A percentile compares a stretch with the other conserved stretches of the same genome.
Conservation (phyloP, 2,329 filamentous ascomycete species). For the Monosporascus sp. region DNA sequence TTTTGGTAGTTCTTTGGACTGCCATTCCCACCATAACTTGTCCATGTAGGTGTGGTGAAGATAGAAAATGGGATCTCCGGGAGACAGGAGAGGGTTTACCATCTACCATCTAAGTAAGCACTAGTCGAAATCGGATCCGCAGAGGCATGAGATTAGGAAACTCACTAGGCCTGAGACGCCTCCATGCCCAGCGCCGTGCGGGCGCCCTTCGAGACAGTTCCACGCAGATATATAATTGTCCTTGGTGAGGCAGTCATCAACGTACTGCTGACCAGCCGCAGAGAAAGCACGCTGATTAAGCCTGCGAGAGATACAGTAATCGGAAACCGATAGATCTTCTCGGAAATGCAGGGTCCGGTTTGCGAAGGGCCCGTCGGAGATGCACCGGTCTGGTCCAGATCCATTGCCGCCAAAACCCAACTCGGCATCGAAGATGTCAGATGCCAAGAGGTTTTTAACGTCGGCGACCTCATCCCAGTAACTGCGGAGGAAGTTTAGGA, state of each 20-base stretch:
- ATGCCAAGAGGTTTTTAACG: slow-evolving; percentile 19
- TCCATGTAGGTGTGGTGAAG: slow-evolving; percentile 21
- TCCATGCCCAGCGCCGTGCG: slow-evolving; percentile 16
- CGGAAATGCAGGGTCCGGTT: slow-evolving; percentile 26
- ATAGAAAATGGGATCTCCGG: slow-evolving; percentile 21
- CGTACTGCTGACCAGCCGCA: slow-evolving; percentile 4
- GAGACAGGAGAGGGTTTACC: slow-evolving; percentile 14
- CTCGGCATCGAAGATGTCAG: slow-evolving; percentile 22
- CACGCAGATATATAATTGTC: slow-evolving; percentile 7
- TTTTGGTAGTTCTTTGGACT: slow-evolving; percentile 11
- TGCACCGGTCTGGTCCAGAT: slow-evolving; percentile 20
- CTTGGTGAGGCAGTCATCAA: slow-evolving; percentile 9
- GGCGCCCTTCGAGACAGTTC: slow-evolving; percentile 12
- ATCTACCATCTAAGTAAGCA: slow-evolving; percentile 11
- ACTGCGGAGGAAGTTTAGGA: slow-evolving; percentile 9
- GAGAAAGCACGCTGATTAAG: slow-evolving; percentile 15
- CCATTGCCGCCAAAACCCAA: slow-evolving; percentile 29
- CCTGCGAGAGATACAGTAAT: slow-evolving; percentile 18
- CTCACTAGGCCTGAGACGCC: slow-evolving; percentile 15
- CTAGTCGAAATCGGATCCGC: not conserved
- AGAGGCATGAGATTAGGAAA: not conserved
- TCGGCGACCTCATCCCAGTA: slow-evolving; percentile 33
- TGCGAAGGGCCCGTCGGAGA: slow-evolving; percentile 28
- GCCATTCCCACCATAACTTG: slow-evolving; percentile 21
- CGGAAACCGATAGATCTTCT: slow-evolving; percentile 12